Percentiles rank a stretch among this genome's conserved stretches.
Conservation (phyloP, 2,329 filamentous ascomycete genomes). For the Macrophomina tecta region DNA sequence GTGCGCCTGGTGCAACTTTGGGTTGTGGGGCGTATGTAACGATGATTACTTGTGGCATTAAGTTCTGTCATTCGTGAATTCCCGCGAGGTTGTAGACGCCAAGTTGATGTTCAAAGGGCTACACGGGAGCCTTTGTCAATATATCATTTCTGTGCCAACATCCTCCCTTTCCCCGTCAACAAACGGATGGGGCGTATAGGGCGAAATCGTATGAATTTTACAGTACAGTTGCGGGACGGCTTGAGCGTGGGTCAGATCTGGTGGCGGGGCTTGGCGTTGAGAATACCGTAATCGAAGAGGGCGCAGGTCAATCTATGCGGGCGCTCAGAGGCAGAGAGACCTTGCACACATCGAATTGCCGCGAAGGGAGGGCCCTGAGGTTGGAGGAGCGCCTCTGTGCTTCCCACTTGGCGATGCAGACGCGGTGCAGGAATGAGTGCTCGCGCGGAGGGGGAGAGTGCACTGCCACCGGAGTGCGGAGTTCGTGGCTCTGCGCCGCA, state of each 20-base stretch:
- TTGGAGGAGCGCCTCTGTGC: neutral
- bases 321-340: slow-evolving; percentile 6
- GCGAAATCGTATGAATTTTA: neutral
- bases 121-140: too few relatives aligned
- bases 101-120: too few relatives aligned
- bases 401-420: neutral
- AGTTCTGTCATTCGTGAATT: neutral
- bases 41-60: too few relatives aligned
- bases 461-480: slow-evolving; percentile 6
- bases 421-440: neutral
- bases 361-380: neutral
- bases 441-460: neutral
- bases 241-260: neutral
- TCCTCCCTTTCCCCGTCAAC: too few relatives aligned
- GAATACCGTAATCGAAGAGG: neutral
- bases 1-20: neutral
- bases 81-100: too few relatives aligned
- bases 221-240: neutral
- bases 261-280: neutral
- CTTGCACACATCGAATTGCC: slow-evolving; percentile 19
- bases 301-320: slow-evolving; percentile 1
- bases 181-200: neutral
- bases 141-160: too few relatives aligned
- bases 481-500: neutral
- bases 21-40: neutral